phyloP scores from a whole-genome alignment of 805 yeast genomes.

The Deakozyma indianensis region DNA sequence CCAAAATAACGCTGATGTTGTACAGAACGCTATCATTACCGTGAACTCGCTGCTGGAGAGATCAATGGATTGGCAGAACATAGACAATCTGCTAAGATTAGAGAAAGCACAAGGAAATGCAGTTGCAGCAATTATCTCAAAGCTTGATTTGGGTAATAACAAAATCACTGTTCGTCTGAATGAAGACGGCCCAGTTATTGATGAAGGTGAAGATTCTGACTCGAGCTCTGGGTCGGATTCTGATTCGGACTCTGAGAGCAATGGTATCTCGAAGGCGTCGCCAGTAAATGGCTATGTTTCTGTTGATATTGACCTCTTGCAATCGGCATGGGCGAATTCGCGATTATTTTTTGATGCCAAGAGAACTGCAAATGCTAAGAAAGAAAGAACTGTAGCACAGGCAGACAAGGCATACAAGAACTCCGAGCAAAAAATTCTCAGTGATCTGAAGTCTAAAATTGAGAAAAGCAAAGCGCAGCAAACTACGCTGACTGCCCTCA shows the following conservation, averaged over 20 bases:
- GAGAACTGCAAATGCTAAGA: constrained; percentile 63
- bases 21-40: constrained; percentile 55
- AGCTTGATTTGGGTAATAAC: constrained; percentile 58
- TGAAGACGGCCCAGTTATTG: constrained; percentile 26
- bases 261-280: neutral
- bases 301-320: constrained; percentile 50
- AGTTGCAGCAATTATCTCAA: constrained; percentile 45
- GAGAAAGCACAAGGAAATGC: constrained; percentile 55
- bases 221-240: constrained; percentile 23
- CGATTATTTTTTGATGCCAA: constrained; percentile 65
- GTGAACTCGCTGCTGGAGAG: constrained; percentile 58
- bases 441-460: constrained; percentile 48
- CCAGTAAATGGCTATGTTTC: constrained; percentile 21
- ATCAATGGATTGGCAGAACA: constrained; percentile 89
- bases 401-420: constrained; percentile 67
- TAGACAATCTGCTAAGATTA: constrained; percentile 55
- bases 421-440: constrained; percentile 63
- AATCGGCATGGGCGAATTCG: constrained; percentile 83
- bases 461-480: constrained; percentile 40
- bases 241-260: constrained; percentile 18
- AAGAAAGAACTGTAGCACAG: constrained; percentile 63
- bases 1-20: constrained; percentile 50
- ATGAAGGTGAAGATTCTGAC: constrained; percentile 21
- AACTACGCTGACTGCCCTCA: constrained; percentile 35
- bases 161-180: constrained; percentile 47